Conservation (phyloP, 1,284 basidiomycete genomes). For the Fomes fomentarius region DNA sequence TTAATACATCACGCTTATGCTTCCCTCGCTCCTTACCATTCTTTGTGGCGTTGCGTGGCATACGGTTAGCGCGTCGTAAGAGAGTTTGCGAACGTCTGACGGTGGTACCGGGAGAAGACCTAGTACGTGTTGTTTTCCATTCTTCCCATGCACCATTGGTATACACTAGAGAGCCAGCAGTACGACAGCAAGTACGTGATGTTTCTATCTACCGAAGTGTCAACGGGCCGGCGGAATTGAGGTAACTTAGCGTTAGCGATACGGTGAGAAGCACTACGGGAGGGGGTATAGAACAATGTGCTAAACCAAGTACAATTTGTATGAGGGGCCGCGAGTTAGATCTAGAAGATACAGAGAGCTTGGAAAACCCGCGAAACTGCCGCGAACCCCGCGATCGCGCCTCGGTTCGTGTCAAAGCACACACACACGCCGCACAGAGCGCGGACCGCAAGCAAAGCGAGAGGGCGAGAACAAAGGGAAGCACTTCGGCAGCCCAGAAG, state of each 20-base stretch:
- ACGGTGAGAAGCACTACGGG: background rate
- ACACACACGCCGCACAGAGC: background rate
- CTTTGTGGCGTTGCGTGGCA: background rate
- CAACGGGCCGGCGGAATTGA: background rate
- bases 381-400: background rate
- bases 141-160: too few species aligned
- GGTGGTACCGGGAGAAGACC: too few species aligned
- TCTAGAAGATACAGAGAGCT: background rate
- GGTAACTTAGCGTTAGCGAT: background rate
- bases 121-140: background rate
- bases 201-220: background rate
- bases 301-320: background rate
- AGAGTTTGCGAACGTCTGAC: too few species aligned
- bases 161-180: background rate
- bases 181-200: background rate
- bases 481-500: too few species aligned
- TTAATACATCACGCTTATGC: constrained; percentile 33
- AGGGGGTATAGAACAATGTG: background rate
- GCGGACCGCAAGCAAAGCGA: background rate
- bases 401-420: background rate
- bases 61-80: background rate
- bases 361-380: background rate
- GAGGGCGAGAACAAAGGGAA: too few species aligned
- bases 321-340: too few species aligned
- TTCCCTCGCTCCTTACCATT: constrained; percentile 4